phyloP scores from a whole-genome alignment of 352 stramenopile genomes.

The Phytophthora foliorum region DNA sequence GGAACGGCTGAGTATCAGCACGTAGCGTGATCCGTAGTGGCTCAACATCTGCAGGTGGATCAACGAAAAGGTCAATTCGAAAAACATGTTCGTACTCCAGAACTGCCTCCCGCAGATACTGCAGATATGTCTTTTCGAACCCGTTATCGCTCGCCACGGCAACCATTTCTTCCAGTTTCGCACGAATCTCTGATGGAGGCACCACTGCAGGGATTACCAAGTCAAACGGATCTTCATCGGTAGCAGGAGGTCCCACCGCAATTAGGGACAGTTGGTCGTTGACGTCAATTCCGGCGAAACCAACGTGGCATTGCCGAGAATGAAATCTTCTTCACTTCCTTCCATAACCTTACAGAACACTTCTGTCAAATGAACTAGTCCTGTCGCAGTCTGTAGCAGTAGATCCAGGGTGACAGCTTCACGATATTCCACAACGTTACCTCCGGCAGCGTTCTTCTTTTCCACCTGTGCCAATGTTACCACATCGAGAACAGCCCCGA shows the following conservation, averaged over 20 bases:
- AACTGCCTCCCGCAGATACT: too few relatives aligned
- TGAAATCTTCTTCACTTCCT: conserved; percentile 7
- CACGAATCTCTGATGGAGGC: not conserved
- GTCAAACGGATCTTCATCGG: conserved; percentile 17
- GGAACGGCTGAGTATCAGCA: too few relatives aligned
- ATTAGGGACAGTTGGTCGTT: conserved; percentile 16
- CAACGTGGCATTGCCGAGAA: conserved; percentile 12
- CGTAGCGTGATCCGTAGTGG: too few relatives aligned
- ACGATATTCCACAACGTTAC: not conserved
- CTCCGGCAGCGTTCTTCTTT: not conserved
- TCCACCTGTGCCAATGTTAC: not conserved
- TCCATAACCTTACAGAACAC: conserved; percentile 16
- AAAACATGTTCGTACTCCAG: too few relatives aligned
- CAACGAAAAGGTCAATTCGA: too few relatives aligned
- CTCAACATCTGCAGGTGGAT: too few relatives aligned
- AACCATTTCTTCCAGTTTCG: not conserved
- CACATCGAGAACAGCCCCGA: not conserved
- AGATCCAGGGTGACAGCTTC: conserved; percentile 7
- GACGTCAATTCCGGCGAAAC: conserved; percentile 11
- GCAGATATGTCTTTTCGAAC: not conserved
- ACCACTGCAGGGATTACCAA: not conserved
- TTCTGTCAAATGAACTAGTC: conserved; percentile 1
- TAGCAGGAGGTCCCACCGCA: not conserved
- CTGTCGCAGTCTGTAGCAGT: conserved; percentile 11
- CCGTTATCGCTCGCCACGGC: conserved; percentile 1